Evolutionary conservation across 306 rosid genomes (phyloP).

Genomic region (Betula pendula): DNA sequence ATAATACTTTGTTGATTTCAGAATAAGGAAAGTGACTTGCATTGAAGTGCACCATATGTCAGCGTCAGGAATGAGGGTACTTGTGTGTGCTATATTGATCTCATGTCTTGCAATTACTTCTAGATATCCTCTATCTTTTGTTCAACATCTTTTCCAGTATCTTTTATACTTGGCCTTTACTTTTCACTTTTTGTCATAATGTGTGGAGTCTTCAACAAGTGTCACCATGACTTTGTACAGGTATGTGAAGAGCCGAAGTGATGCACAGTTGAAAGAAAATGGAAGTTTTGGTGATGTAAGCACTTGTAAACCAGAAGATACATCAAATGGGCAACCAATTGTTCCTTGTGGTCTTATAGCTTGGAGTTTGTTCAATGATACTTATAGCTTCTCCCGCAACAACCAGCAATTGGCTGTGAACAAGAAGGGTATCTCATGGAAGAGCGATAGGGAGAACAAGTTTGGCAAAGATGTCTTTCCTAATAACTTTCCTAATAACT

Average conservation of each 20-base stretch:
- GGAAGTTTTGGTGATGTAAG: slow-evolving; percentile 20
- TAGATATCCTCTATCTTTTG: background rate
- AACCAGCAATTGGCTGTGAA: slow-evolving; percentile 42
- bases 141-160: background rate
- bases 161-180: background rate
- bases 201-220: background rate
- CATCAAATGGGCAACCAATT: slow-evolving; percentile 31
- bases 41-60: background rate
- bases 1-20: background rate
- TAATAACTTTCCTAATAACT: slow-evolving; percentile 74
- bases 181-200: background rate
- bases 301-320: slow-evolving; percentile 72
- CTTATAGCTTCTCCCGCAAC: slow-evolving; percentile 60
- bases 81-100: background rate
- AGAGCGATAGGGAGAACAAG: slow-evolving; percentile 90
- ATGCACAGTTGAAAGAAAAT: slow-evolving; percentile 63
- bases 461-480: slow-evolving; percentile 87
- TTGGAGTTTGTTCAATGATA: slow-evolving; percentile 97
- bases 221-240: slow-evolving; percentile 34
- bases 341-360: slow-evolving; percentile 98
- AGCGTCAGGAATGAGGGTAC: background rate
- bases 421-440: slow-evolving; percentile 83
- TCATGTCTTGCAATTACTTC: background rate
- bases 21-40: background rate
- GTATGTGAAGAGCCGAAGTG: slow-evolving; percentile 95